Percentiles rank a stretch among this genome's conserved stretches.
Conservation (phyloP, 768 basidiomycete species). For the Mrakia blollopis region DNA sequence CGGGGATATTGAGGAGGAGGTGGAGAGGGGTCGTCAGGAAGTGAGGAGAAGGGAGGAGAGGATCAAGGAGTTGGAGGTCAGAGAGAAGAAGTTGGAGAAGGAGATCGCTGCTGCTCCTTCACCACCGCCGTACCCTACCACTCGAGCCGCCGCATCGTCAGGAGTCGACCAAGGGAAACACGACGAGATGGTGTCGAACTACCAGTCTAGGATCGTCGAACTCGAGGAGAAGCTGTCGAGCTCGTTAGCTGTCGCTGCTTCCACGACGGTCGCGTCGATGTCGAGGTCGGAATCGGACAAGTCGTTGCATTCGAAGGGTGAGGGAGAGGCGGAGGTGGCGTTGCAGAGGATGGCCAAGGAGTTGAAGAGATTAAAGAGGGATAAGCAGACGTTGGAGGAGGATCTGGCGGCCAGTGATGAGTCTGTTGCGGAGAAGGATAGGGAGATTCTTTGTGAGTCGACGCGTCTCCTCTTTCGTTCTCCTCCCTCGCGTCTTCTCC, state of each 20-base stretch:
- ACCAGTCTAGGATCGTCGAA: not conserved
- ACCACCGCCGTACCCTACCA: not conserved
- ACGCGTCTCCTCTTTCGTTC: not conserved
- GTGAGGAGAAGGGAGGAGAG: constrained; percentile 8
- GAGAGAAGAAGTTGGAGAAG: constrained; percentile 6
- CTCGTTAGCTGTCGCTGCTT: not conserved
- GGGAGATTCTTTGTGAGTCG: constrained; percentile 10
- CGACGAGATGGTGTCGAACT: not conserved
- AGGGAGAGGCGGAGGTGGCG: constrained; percentile 13
- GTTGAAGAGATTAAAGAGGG: constrained; percentile 9
- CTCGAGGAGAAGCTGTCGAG: constrained; percentile 1
- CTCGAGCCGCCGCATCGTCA: not conserved
- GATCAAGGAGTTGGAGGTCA: constrained; percentile 2
- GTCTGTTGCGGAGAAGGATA: constrained; percentile 7
- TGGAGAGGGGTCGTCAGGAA: constrained; percentile 33
- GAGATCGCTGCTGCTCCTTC: not conserved
- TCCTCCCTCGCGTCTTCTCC: not conserved
- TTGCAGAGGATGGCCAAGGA: constrained; percentile 7
- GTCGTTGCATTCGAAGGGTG: not conserved
- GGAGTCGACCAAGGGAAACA: not conserved
- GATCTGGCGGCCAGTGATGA: constrained; percentile 15
- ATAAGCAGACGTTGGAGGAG: constrained; percentile 17
- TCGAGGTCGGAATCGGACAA: not conserved
- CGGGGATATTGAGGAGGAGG: constrained; percentile 33
- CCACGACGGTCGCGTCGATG: not conserved